These are phyloP conservation scores for Ceratocystis variospora DNA, from an alignment of 2,329 filamentous ascomycete genomes.

Conservation along the genomic window DNA sequence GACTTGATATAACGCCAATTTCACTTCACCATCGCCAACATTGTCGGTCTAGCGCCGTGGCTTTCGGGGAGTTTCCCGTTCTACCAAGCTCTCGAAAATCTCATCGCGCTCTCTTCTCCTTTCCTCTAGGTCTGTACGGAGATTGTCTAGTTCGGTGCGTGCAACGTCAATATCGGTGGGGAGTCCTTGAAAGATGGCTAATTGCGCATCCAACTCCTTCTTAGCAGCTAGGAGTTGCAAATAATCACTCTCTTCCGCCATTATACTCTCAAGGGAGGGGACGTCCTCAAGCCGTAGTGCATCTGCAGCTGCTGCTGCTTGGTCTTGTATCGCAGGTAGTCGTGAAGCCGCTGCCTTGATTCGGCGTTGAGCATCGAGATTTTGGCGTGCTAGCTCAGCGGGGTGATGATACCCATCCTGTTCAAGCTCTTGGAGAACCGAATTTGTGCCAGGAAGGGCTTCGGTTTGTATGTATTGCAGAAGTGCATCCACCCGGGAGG, in stretches of 20 bases:
- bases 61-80: conserved; percentile 31
- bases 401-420: conserved; percentile 38
- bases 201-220: conserved; percentile 45
- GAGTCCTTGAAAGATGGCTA: conserved; percentile 55
- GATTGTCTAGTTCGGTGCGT: conserved; percentile 51
- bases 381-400: conserved; percentile 49
- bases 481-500: conserved; percentile 41
- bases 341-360: conserved; percentile 53
- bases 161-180: conserved; percentile 58
- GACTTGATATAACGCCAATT: too few species aligned
- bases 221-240: conserved; percentile 43
- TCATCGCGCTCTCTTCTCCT: conserved; percentile 52
- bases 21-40: background rate
- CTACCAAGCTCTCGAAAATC: conserved; percentile 61
- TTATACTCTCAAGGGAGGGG: conserved; percentile 8
- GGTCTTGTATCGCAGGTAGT: conserved; percentile 46
- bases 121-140: conserved; percentile 49
- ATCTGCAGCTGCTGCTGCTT: conserved; percentile 2
- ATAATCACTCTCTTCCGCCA: conserved; percentile 12
- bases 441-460: conserved; percentile 27
- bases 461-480: conserved; percentile 42
- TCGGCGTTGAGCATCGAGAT: conserved; percentile 58
- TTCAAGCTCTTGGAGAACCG: conserved; percentile 32
- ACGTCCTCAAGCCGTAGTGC: background rate
- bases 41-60: background rate